Base-by-base conservation (phyloP, 139 green algal genomes). In the Haematococcus lacustris region DNA sequence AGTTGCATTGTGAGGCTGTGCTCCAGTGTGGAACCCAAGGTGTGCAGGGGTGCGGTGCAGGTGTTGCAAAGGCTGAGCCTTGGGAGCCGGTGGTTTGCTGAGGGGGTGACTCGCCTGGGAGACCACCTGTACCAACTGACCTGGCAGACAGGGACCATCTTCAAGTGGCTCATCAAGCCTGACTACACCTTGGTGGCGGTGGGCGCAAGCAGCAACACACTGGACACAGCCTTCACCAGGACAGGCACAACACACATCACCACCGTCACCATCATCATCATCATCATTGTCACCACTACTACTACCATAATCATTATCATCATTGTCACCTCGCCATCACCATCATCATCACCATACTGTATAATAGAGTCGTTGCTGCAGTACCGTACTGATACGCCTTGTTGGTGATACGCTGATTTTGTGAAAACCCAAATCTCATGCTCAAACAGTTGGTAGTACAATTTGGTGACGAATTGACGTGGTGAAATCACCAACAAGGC, bases 41-140 rank as follows among this genome's bases (percentile, higher is more conserved):
- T 7, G 17, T 7, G 17, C 7, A 32, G 13, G 53, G 17, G 21
- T 3, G 4, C 17, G 3, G 9, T 25, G 35, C 63, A 69, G 63
- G 63, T 69, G 25, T 32, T 39, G 39, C 28, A 2, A 1, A 41
- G 39, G 35, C 32, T 35, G 7, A 59, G 37, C 3, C 43, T 80
- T 3, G 25, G 17, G 0, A 2, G 26, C 1, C 23, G 74, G 32
- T 82, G 87, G 73, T 97, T 97, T 84, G 92, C 85, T 0, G 92
- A 97, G 77, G 92, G 92, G 25, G 37, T 92, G 1, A 79, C 85
- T 1, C 81, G 81, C 37, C 61, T 91, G 37, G 83, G 73, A 0
- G 68, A 88, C 70, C 79, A 68, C 43, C 63, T 97, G 34, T 92
- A 91, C 62, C 88, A 96, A 75, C 74, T 96, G 7, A 90, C 79